phyloP scores from a whole-genome alignment of 225 moss, liverwort and hornwort genomes.

The Sphagnum contortum region DNA sequence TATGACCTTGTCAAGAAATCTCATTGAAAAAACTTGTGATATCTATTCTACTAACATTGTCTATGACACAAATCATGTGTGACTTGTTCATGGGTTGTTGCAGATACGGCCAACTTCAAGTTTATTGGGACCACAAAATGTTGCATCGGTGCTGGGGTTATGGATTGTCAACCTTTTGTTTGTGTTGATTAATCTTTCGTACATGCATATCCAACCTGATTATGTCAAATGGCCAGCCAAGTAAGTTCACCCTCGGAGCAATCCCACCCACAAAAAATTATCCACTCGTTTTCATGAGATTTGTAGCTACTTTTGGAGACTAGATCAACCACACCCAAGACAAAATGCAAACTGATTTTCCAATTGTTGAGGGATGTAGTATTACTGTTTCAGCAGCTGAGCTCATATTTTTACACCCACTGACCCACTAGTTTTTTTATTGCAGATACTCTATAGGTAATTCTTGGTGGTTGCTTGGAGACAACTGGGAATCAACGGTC shows the following conservation, averaged over 20 bases:
- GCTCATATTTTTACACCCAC: too few relatives aligned
- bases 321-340: too few relatives aligned
- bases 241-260: slow-evolving; percentile 12
- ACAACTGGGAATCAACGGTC: slow-evolving; percentile 57
- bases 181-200: slow-evolving; percentile 16
- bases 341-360: too few relatives aligned
- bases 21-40: too few relatives aligned
- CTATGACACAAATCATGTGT: too few relatives aligned
- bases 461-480: slow-evolving; percentile 55
- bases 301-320: too few relatives aligned
- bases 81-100: not conserved
- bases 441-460: slow-evolving; percentile 36
- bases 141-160: slow-evolving; percentile 46
- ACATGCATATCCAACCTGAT: slow-evolving; percentile 35
- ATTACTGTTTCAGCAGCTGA: too few relatives aligned
- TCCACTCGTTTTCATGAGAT: too few relatives aligned
- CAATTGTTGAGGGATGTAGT: too few relatives aligned
- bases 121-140: slow-evolving; percentile 24
- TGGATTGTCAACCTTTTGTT: slow-evolving; percentile 48
- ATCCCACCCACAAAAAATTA: not conserved
- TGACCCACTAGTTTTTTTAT: not conserved
- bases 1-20: too few relatives aligned
- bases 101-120: slow-evolving; percentile 53
- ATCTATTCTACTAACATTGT: too few relatives aligned
- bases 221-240: slow-evolving; percentile 47